Conservation (phyloP, 192 early-diverging fungal genomes). For the Cladochytrium replicatum region DNA sequence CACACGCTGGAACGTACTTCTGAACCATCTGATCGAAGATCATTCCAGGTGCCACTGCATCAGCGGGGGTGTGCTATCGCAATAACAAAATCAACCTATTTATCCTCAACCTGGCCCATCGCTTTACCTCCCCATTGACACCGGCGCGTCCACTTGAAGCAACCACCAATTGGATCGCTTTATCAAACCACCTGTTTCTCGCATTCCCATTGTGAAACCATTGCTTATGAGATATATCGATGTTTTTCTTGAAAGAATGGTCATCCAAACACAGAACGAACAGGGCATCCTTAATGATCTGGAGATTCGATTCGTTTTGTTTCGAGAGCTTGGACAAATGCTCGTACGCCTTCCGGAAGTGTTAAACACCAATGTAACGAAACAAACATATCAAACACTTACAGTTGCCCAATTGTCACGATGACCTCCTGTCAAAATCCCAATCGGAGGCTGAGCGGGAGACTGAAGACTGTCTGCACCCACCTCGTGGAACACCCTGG, state of each 20-base stretch:
- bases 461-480: conserved; percentile 13
- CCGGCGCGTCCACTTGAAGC: conserved; percentile 75
- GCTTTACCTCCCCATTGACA: conserved; percentile 75
- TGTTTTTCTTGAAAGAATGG: conserved; percentile 42
- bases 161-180: conserved; percentile 81
- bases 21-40: conserved; percentile 60
- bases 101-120: neutral
- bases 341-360: conserved; percentile 16
- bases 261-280: conserved; percentile 87
- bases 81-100: too few species aligned
- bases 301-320: conserved; percentile 45
- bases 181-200: conserved; percentile 94
- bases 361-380: conserved; percentile 11
- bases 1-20: conserved; percentile 33
- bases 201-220: conserved; percentile 69
- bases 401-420: conserved; percentile 77
- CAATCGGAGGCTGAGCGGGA: conserved; percentile 53
- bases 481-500: conserved; percentile 18
- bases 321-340: conserved; percentile 16
- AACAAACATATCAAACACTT: conserved; percentile 4
- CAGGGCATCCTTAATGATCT: conserved; percentile 63
- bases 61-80: conserved; percentile 72
- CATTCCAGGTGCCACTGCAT: conserved; percentile 80
- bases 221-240: conserved; percentile 58
- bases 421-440: conserved; percentile 74